phyloP scores from a whole-genome alignment of 1,284 basidiomycete species.

The Albatrellus sp. region DNA sequence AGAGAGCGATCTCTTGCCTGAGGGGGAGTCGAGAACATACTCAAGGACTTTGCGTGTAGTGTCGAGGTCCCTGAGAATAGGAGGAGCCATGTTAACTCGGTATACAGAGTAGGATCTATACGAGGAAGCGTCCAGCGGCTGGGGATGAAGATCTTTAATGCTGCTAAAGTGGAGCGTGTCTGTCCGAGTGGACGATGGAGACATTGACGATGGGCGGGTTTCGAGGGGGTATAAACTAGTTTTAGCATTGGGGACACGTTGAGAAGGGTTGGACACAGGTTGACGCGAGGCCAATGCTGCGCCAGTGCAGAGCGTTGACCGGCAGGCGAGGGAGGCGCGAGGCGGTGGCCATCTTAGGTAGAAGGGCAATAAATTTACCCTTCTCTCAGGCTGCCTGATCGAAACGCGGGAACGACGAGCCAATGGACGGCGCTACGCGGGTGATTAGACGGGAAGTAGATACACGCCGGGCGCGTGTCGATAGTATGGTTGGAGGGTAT shows the following conservation, averaged over 20 bases:
- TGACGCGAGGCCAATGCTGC: conserved; percentile 6
- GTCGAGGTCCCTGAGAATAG: conserved; percentile 52
- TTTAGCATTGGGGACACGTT: conserved; percentile 8
- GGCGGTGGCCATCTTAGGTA: neutral
- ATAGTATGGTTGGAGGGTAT: conserved; percentile 7
- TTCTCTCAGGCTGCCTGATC: conserved; percentile 1
- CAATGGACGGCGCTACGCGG: neutral
- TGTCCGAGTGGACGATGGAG: conserved; percentile 32
- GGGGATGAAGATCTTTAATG: conserved; percentile 24
- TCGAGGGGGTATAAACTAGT: conserved; percentile 16
- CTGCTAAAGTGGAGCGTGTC: conserved; percentile 21
- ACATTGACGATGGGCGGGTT: conserved; percentile 16
- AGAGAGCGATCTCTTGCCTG: conserved; percentile 29
- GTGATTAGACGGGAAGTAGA: conserved; percentile 4
- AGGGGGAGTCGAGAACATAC: conserved; percentile 51
- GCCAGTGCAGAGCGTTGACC: neutral
- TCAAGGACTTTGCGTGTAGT: conserved; percentile 52
- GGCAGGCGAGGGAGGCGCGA: conserved; percentile 6
- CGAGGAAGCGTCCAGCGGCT: conserved; percentile 18
- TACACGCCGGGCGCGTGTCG: conserved; percentile 1
- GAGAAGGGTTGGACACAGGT: conserved; percentile 11
- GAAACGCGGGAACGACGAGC: conserved; percentile 2
- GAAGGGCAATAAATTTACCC: neutral
- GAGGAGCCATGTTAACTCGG: conserved; percentile 38
- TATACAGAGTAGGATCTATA: conserved; percentile 30